Base-by-base conservation (phyloP, 495 filamentous ascomycete species). In the Hypoxylon cercidicola region DNA sequence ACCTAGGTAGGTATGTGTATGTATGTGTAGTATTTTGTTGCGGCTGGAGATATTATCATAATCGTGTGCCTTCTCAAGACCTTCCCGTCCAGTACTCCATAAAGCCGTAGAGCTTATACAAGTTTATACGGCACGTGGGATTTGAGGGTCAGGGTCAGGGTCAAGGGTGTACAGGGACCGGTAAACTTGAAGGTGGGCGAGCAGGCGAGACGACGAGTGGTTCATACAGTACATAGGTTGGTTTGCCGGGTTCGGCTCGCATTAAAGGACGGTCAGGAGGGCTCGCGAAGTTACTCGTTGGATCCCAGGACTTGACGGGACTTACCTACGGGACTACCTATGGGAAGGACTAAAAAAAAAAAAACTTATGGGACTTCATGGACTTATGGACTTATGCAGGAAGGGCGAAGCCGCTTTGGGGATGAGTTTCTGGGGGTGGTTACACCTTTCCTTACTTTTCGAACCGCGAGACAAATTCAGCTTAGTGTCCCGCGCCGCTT, bases 181-280 rank as follows among this genome's bases (percentile, higher is more conserved):
- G 66, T 62, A 53, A 69, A 55, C 61, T 61, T 50, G 56, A 39
- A 56, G 64, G 25, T 51, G 52, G 59, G 59, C 50, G 60, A 64
- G 66, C 66, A 61, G 57, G 66, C 62, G 41, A 69, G 52, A 39
- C 46, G 47, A 49, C 65, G 64, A 68, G 59, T 68, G 59, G 64
- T 55, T 62, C 47, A 47, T 11, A 32, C 63, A 55, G 64, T 55
- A 58, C 47, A 47, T 11, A 32, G 30, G 30, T 32, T 32, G 1
- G 65, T 68, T 35, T 65, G 66, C 61, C 66, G 66, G 66, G 50
- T 47, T 64, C 56, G 61, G 66, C 62, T 60, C 66, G 62, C 62
- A 69, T 65, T 57, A 47, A 52, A 61, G 56, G 53, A 69, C 56
- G 62, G 66, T 69, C 62, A 62, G 57, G 56, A 65, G 62, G 56